Evolutionary conservation across 1,139 yeast genomes (phyloP).

Genomic region (Geotrichum aggregatum): DNA sequence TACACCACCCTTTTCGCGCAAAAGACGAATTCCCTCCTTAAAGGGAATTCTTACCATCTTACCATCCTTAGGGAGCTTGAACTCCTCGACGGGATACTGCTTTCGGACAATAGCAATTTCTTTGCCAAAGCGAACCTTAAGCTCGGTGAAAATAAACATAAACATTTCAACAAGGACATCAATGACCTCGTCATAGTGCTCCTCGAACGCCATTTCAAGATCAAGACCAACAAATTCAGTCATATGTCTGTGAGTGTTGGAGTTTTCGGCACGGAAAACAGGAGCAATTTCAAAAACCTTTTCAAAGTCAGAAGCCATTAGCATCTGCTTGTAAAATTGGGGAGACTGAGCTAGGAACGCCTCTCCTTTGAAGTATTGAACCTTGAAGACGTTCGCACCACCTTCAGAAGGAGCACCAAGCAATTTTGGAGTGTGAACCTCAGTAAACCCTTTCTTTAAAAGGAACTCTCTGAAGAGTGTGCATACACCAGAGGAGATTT

Average conservation of each 20-base stretch:
- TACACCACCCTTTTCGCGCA: conserved; percentile 74
- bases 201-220: conserved; percentile 96
- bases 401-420: conserved; percentile 97
- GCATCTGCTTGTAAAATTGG: conserved; percentile 94
- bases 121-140: conserved; percentile 69
- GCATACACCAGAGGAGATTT: conserved; percentile 86
- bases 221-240: conserved; percentile 97
- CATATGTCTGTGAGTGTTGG: conserved; percentile 98
- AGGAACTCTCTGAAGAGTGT: conserved; percentile 85
- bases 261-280: conserved; percentile 97
- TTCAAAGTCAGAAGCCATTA: conserved; percentile 96
- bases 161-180: conserved; percentile 81
- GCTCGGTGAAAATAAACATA: conserved; percentile 79
- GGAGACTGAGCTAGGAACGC: conserved; percentile 98
- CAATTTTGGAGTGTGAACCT: conserved; percentile 92
- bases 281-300: conserved; percentile 94
- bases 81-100: conserved; percentile 97
- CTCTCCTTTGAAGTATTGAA: conserved; percentile 83
- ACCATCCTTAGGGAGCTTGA: conserved; percentile 66
- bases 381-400: conserved; percentile 93
- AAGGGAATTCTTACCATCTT: conserved; percentile 87
- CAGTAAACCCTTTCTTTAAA: conserved; percentile 63
- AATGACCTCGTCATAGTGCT: conserved; percentile 92
- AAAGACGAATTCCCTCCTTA: conserved; percentile 84
- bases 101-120: conserved; percentile 88